These are phyloP conservation scores for Castanospermum australe DNA, from an alignment of 306 rosid species.

Conservation along the genomic window DNA sequence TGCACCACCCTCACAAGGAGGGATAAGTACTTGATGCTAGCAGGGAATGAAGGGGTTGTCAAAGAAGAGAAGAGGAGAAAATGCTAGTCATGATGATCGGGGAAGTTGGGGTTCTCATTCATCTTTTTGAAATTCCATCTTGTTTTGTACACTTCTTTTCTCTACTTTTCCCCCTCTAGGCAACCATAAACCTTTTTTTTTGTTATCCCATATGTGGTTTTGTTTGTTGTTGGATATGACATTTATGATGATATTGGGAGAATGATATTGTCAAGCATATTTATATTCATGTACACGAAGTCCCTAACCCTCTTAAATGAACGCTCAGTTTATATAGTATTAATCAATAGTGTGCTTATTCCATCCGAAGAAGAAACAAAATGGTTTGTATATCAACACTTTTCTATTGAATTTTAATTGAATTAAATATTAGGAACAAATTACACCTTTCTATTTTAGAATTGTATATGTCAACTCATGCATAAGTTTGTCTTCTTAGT, in stretches of 20 bases:
- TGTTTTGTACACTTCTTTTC: background rate
- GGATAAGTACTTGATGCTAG: constrained; percentile 93
- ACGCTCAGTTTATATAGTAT: background rate
- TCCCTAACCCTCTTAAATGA: background rate
- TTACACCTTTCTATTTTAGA: background rate
- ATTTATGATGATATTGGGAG: background rate
- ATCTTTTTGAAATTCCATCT: background rate
- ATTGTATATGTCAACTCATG: background rate
- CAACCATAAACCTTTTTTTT: background rate
- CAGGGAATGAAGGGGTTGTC: constrained; percentile 88
- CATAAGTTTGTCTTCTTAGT: no score
- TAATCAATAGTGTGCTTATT: no score
- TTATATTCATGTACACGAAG: background rate
- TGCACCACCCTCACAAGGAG: constrained; percentile 74
- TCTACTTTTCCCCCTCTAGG: background rate
- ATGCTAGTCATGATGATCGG: background rate
- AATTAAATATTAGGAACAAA: background rate
- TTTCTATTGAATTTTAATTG: background rate
- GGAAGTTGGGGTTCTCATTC: background rate
- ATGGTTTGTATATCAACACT: no score
- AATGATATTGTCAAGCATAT: background rate
- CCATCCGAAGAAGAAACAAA: no score
- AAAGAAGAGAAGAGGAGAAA: constrained; percentile 26
- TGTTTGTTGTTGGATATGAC: background rate
- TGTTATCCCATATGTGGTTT: background rate